Percentiles rank a stretch among this genome's conserved stretches.
Conservation (phyloP, 176 grass and related monocot species). For the Triticum urartu region DNA sequence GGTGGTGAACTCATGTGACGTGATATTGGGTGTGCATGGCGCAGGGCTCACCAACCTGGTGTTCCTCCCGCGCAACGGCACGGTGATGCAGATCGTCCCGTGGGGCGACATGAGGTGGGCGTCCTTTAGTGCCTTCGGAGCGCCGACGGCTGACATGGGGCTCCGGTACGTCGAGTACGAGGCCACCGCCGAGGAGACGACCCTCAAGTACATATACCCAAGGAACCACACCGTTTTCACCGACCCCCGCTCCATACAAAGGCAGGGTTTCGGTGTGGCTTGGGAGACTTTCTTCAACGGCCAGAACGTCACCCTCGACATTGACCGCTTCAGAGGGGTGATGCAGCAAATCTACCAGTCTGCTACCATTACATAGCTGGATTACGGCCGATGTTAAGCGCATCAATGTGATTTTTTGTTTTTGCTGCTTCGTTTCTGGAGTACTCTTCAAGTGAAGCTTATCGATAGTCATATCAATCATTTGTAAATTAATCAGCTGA, state of each 20-base stretch:
- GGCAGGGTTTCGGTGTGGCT: slow-evolving; percentile 19
- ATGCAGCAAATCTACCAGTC: slow-evolving; percentile 46
- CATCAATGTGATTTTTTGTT: not conserved
- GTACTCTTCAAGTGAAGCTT: too few species aligned
- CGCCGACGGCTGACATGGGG: slow-evolving; percentile 49
- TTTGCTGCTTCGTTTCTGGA: not conserved
- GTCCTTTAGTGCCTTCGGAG: slow-evolving; percentile 41
- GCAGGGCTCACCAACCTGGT: slow-evolving; percentile 12
- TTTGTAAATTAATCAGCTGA: too few species aligned
- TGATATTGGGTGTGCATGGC: slow-evolving; percentile 2
- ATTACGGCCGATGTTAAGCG: not conserved
- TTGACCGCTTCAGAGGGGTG: slow-evolving; percentile 39
- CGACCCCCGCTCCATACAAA: slow-evolving; percentile 51
- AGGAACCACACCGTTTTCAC: slow-evolving; percentile 55
- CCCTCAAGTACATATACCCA: slow-evolving; percentile 52
- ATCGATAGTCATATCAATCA: too few species aligned
- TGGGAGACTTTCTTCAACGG: slow-evolving; percentile 41
- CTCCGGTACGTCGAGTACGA: slow-evolving; percentile 73
- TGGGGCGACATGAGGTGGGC: slow-evolving; percentile 45
- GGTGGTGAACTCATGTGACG: not conserved
- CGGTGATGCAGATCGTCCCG: slow-evolving; percentile 61
- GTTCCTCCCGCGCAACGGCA: slow-evolving; percentile 23
- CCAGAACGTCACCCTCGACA: slow-evolving; percentile 65
- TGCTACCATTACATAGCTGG: slow-evolving; percentile 21
- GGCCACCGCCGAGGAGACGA: slow-evolving; percentile 55